Conservation (phyloP, 2,329 filamentous ascomycete species). For the Cercospora berteroae region DNA sequence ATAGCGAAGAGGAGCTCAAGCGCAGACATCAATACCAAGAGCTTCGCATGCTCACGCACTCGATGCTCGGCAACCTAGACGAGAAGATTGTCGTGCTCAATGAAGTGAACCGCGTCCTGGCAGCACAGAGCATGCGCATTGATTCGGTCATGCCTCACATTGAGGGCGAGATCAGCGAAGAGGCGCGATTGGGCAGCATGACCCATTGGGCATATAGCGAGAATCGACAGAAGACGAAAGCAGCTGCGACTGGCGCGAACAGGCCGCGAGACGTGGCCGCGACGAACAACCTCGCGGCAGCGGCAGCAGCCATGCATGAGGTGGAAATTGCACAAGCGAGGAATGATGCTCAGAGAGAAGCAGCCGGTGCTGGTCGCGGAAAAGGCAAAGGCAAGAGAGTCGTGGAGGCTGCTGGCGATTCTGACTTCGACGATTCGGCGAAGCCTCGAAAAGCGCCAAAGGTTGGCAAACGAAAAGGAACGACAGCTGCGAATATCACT, state of each 20-base stretch:
- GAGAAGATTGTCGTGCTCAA: constrained; percentile 97
- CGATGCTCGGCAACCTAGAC: constrained; percentile 86
- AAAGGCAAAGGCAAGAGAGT: constrained; percentile 64
- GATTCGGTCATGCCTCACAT: constrained; percentile 85
- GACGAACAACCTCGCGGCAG: constrained; percentile 65
- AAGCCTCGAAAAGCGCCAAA: constrained; percentile 63
- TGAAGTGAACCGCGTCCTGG: constrained; percentile 84
- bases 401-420: constrained; percentile 64
- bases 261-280: constrained; percentile 76
- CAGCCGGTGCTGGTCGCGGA: constrained; percentile 52
- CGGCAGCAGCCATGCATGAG: constrained; percentile 72
- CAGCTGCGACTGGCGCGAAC: constrained; percentile 62
- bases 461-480: constrained; percentile 63
- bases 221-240: constrained; percentile 59
- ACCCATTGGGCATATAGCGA: constrained; percentile 96
- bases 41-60: constrained; percentile 72
- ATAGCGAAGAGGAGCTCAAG: constrained; percentile 51
- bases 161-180: constrained; percentile 85
- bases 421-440: constrained; percentile 69
- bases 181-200: constrained; percentile 86
- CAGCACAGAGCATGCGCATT: constrained; percentile 78
- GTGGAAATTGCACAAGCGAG: constrained; percentile 77
- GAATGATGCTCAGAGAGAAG: constrained; percentile 72
- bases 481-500: constrained; percentile 46
- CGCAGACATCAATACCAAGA: constrained; percentile 59